phyloP scores from a whole-genome alignment of 129 eudicot species.

The Helichrysum umbraculigerum region DNA sequence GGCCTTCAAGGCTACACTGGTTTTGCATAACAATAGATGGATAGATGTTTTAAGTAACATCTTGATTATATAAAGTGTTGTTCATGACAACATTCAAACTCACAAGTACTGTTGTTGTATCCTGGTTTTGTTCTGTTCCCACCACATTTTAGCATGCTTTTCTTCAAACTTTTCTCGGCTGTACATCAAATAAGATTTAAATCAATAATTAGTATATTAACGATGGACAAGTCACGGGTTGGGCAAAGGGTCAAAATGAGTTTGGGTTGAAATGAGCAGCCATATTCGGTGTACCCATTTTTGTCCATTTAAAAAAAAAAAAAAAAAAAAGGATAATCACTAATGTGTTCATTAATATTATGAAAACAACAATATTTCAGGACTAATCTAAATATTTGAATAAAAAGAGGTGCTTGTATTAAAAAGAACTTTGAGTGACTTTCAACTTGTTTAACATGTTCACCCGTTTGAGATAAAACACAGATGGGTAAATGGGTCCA shows the following conservation, averaged over 20 bases:
- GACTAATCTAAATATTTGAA: not conserved
- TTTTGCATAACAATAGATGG: conserved; percentile 8
- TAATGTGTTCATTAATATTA: not conserved
- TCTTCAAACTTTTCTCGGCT: conserved; percentile 95
- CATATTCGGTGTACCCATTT: not conserved
- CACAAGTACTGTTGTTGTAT: conserved; percentile 91
- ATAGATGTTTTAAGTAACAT: not conserved
- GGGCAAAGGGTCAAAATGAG: not conserved
- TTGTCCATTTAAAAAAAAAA: not conserved
- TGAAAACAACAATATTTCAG: no score
- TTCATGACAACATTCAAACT: conserved; percentile 14
- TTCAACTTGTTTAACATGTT: not conserved
- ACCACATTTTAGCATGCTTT: conserved; percentile 91
- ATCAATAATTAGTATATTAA: not conserved
- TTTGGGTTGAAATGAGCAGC: no score
- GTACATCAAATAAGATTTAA: conserved; percentile 15
- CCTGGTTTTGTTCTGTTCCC: conserved; percentile 88
- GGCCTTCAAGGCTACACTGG: conserved; percentile 9
- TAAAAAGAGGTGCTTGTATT: not conserved
- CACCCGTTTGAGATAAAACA: not conserved
- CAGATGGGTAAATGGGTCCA: not conserved
- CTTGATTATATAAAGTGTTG: no score
- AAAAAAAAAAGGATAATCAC: not conserved
- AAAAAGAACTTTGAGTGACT: not conserved
- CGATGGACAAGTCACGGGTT: not conserved